Base-by-base conservation (phyloP, 2,329 filamentous ascomycete genomes). In the Ascochyta fabae region DNA sequence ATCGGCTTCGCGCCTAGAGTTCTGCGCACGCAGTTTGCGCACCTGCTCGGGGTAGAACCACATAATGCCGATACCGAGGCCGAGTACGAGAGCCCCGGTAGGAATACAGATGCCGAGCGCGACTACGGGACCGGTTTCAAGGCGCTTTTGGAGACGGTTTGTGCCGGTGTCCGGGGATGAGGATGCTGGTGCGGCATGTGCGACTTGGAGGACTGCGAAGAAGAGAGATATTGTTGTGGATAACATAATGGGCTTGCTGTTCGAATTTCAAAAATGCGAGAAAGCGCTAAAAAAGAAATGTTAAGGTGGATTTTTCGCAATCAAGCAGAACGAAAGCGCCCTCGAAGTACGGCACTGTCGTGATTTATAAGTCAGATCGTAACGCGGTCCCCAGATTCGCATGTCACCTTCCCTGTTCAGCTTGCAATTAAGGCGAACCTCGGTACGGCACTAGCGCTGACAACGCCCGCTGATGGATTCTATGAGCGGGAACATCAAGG, bases 61-160 rank as follows among this genome's bases (percentile, higher is more conserved):
- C 43, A 59, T n/a, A 16, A 59, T 50, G 15, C 43, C 47, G 9
- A 59, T 10, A 12, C 56, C 56, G 12, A 59, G 43, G 23, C 42
- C 47, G 33, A 55, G 12, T 1, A 55, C 56, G 4, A 59, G 48
- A 34, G 44, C 56, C 1, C 33, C 56, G 3, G 23, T 24, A 13
- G 56, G 56, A 24, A 59, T 33, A 29, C 56, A 59, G 34, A 59
- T 55, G 34, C 56, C 51, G n/a, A 59, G 24, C n/a, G 56, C 56
- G 39, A 59, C 40, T 36, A 40, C 51, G 19, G 41, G 22, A 38
- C 56, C 56, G 26, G 50, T 54, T 16, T 39, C 36, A 8, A 58
- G n/a, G 47, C 56, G 56, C 38, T 50, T 51, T 35, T 51, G 51
- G 9, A 58, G 36, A 23, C 34, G 48, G 16, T 26, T 40, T 29